Conservation (phyloP, 2,329 filamentous ascomycete genomes). For the Sporothrix variecibatus region DNA sequence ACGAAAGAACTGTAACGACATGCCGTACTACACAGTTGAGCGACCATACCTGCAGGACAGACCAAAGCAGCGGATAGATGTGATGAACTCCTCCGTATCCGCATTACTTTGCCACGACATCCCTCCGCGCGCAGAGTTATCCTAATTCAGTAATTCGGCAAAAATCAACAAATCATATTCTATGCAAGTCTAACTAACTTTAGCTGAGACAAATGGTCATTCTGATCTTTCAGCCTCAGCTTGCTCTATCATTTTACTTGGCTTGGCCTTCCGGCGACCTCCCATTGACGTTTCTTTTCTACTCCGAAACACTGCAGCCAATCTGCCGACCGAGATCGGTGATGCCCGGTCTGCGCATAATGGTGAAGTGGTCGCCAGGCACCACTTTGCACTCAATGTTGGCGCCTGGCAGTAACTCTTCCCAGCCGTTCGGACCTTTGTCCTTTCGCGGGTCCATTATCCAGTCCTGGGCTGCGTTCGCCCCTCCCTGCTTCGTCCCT, state of each 20-base stretch:
- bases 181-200: background rate
- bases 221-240: background rate
- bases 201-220: slow-evolving; percentile 3
- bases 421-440: slow-evolving; percentile 19
- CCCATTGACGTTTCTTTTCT: background rate
- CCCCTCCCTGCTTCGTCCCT: background rate
- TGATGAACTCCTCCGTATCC: background rate
- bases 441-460: slow-evolving; percentile 20
- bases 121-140: background rate
- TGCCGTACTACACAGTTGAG: background rate
- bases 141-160: background rate
- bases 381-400: slow-evolving; percentile 9
- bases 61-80: background rate
- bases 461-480: slow-evolving; percentile 15
- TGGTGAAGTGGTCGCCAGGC: slow-evolving; percentile 20
- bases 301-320: slow-evolving; percentile 10
- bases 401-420: background rate
- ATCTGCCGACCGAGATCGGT: background rate
- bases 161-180: background rate
- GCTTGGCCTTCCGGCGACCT: background rate
- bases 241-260: background rate
- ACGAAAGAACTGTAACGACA: background rate
- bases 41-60: background rate
- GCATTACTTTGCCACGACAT: background rate
- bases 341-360: slow-evolving; percentile 11